A percentile compares a stretch with the other conserved stretches of the same genome.
These are phyloP conservation scores for Dactylis glomerata DNA, from an alignment of 176 grass and related monocot genomes.

Conservation along the genomic window DNA sequence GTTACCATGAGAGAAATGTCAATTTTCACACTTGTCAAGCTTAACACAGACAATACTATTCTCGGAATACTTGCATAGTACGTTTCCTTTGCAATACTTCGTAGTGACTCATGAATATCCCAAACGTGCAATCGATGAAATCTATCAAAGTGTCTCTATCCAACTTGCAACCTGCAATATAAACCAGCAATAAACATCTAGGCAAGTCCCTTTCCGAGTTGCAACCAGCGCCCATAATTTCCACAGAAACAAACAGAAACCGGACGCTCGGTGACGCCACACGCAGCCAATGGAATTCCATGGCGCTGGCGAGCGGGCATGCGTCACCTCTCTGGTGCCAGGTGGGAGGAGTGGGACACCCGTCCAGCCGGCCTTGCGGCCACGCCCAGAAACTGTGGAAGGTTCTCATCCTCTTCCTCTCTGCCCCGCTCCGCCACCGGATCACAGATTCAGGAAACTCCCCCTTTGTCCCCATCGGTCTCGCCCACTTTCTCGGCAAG, in stretches of 20 bases:
- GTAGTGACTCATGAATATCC: not conserved
- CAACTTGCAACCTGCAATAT: not conserved
- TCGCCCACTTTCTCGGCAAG: not conserved
- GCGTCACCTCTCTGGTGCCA: not conserved
- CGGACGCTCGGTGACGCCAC: not conserved
- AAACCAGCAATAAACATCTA: not conserved
- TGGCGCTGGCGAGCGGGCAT: not conserved
- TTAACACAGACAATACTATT: not conserved
- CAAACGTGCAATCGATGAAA: not conserved
- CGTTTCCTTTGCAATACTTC: no score
- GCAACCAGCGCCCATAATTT: not conserved
- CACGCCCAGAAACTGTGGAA: no score
- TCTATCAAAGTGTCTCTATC: not conserved
- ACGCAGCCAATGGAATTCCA: not conserved
- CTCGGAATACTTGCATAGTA: not conserved
- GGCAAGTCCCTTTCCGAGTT: not conserved
- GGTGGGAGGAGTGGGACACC: not conserved
- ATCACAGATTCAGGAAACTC: not conserved
- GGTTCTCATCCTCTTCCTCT: constrained; percentile 25
- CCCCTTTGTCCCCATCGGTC: not conserved
- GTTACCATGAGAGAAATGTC: not conserved
- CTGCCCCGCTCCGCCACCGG: not conserved
- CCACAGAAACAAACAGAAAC: not conserved
- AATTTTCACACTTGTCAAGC: not conserved
- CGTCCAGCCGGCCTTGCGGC: not conserved